Percentiles rank a stretch among this genome's conserved stretches.
phyloP scores from a whole-genome alignment of 1,139 yeast genomes.

The Candida sanyaensis region DNA sequence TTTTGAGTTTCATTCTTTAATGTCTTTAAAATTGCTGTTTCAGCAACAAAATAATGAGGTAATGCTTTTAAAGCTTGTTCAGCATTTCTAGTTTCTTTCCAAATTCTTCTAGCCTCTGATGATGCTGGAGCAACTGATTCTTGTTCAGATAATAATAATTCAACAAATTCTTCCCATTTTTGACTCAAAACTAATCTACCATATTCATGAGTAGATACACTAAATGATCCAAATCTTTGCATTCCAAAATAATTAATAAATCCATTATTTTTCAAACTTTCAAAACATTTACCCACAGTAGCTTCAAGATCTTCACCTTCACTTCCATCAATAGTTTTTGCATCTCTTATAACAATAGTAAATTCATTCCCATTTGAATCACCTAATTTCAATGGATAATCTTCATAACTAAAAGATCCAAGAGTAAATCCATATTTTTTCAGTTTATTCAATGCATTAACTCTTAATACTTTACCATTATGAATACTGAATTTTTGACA shows the following conservation, averaged over 20 bases:
- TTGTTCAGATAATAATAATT: conserved; percentile 80
- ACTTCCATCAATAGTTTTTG: conserved; percentile 33
- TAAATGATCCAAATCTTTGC: conserved; percentile 97
- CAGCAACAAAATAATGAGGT: conserved; percentile 91
- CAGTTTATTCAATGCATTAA: conserved; percentile 73
- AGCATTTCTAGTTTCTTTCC: conserved; percentile 79
- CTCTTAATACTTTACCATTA: conserved; percentile 74
- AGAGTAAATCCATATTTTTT: conserved; percentile 67
- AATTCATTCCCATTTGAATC: conserved; percentile 89
- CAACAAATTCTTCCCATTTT: conserved; percentile 80
- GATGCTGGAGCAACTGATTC: conserved; percentile 83
- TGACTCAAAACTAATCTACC: conserved; percentile 73
- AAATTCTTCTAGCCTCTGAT: conserved; percentile 73
- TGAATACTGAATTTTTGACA: conserved; percentile 79
- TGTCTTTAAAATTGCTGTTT: conserved; percentile 65
- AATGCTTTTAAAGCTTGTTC: conserved; percentile 62
- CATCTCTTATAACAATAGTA: conserved; percentile 78
- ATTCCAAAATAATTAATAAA: conserved; percentile 93
- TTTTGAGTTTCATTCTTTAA: conserved; percentile 49
- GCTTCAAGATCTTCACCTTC: conserved; percentile 40
- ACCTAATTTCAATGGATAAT: conserved; percentile 69
- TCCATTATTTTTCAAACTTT: conserved; percentile 65
- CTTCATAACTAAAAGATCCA: conserved; percentile 76
- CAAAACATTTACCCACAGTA: conserved; percentile 52
- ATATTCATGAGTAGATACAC: conserved; percentile 83